Evolutionary conservation across 345 rosid genomes (phyloP).

Genomic region (Lepidium aucheri): DNA sequence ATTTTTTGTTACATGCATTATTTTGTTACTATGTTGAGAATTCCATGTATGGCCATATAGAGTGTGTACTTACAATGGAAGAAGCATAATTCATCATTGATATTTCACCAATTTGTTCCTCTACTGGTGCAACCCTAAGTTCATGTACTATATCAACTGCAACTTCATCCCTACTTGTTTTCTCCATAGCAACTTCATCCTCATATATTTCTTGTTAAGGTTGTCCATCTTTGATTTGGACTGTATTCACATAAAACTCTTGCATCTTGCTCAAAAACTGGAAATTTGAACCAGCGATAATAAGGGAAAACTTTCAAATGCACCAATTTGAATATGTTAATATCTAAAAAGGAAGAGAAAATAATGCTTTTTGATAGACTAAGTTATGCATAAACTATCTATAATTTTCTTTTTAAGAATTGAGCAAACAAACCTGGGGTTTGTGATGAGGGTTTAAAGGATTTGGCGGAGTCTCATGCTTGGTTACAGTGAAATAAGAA

Average conservation of each 20-base stretch:
- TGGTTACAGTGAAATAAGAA: too few relatives aligned
- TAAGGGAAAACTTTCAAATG: neutral
- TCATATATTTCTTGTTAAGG: slow-evolving; percentile 52
- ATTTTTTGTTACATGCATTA: too few relatives aligned
- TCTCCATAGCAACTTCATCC: slow-evolving; percentile 52
- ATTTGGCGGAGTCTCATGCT: too few relatives aligned
- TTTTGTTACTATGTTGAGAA: neutral
- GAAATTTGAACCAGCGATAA: slow-evolving; percentile 7
- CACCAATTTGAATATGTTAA: too few relatives aligned
- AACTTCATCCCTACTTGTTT: slow-evolving; percentile 49
- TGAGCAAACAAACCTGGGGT: too few relatives aligned
- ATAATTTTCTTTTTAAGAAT: too few relatives aligned
- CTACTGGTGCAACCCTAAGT: slow-evolving; percentile 32
- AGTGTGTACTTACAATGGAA: slow-evolving; percentile 50
- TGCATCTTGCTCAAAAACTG: slow-evolving; percentile 77
- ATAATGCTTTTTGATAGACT: too few relatives aligned
- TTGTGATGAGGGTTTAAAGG: too few relatives aligned
- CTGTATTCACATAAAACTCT: slow-evolving; percentile 56
- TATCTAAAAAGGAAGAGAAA: too few relatives aligned
- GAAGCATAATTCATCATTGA: slow-evolving; percentile 77
- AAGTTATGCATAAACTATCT: too few relatives aligned
- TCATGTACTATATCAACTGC: slow-evolving; percentile 40
- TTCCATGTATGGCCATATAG: neutral
- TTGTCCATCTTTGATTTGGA: slow-evolving; percentile 67
- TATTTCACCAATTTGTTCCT: slow-evolving; percentile 62